Conservation (phyloP, 78 protist species). For the Dictyostelium intermedium region DNA sequence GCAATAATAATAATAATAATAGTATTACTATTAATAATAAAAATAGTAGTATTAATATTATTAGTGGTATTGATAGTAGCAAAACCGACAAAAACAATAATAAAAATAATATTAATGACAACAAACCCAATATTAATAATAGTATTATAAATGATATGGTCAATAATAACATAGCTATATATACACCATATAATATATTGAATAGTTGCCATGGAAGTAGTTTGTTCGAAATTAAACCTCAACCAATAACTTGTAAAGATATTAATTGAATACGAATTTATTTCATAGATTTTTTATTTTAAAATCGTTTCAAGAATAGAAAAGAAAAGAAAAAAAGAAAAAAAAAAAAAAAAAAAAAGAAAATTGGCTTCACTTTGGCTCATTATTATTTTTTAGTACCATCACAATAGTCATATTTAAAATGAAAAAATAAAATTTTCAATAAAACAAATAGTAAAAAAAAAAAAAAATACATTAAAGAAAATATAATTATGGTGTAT, state of each 20-base stretch:
- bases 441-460: no score
- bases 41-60: neutral
- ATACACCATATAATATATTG: neutral
- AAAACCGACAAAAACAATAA: neutral
- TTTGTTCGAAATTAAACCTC: neutral
- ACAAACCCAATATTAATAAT: neutral
- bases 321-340: no score
- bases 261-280: neutral
- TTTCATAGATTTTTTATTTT: neutral
- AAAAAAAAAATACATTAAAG: no score
- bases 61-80: neutral
- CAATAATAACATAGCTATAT: neutral
- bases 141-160: neutral
- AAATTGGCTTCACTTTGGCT: neutral
- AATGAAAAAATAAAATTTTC: no score
- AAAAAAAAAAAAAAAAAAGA: no score
- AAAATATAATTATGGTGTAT: no score
- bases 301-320: neutral
- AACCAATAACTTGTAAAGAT: neutral
- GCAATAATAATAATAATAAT: neutral
- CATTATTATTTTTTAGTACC: neutral
- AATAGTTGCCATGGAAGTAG: neutral
- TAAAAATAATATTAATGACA: no score
- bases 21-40: neutral
- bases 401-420: no score